Evolutionary conservation across 768 basidiomycete genomes (phyloP), one percentile per base, ranked within the genome.

Genomic region (Tricholoma bakamatsutake): DNA sequence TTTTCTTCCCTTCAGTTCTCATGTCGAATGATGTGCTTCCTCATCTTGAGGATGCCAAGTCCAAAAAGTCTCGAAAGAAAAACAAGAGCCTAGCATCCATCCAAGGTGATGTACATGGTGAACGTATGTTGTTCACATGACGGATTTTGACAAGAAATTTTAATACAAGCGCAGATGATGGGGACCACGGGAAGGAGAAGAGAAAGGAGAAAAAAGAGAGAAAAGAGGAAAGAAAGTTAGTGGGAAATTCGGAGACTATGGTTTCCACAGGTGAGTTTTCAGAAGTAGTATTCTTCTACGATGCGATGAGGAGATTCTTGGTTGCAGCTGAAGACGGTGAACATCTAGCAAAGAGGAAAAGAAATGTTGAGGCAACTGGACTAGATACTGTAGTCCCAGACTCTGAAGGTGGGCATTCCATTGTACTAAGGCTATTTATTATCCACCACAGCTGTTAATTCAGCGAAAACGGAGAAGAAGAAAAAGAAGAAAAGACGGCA

Each of bases 1-100:
- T 33, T 37, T 54, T 61, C 53, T 34, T 18, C 18, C 15, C 35
- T 37, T 37, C 35, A 37, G 33, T 34, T 13, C 51, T 45, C 53
- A 72, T 72, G 71, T 69, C 69, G 17, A 65, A 65, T 31, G 67
- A 69, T 59, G 61, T 58, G 2, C 31, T 53, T n/a, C 31, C 15
- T 31, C 10, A 39, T 53, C 40, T 17, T 62, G 57, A 59, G 56
- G 39, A 33, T 15, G 57, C 59, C 42, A 70, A 68, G 57, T 59
- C 62, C 49, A 64, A 64, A 50, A 66, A 67, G 47, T 57, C 66
- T 17, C 68, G 65, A 60, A 53, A 57, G 12, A 67, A 66, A 55
- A 61, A 58, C 21, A 61, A 62, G 52, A 63, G 56, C 27, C 52
- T 24, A 3, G 21, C 1, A 24, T 24, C 21, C 21, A 24, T 28